Conservation (phyloP, 768 basidiomycete genomes). For the Glaciozyma antarctica region DNA sequence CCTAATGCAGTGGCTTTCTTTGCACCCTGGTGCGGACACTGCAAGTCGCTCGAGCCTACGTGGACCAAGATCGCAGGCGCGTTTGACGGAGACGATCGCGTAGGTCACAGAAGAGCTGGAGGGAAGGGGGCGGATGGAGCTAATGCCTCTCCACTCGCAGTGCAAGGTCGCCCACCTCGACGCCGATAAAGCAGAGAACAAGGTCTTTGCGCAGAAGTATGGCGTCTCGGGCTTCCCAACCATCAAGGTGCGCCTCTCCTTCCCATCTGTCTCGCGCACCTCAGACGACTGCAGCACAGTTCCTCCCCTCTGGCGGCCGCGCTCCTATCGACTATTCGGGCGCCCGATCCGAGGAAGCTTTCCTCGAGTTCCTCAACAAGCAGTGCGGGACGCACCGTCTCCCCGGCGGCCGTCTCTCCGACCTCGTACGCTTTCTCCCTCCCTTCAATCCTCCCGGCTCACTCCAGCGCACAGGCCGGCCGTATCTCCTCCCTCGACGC, state of each 20-base stretch:
- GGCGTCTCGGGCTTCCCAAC: slow-evolving; percentile 78
- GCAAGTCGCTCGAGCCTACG: slow-evolving; percentile 51
- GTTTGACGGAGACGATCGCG: slow-evolving; percentile 68
- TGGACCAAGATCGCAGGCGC: slow-evolving; percentile 44
- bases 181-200: slow-evolving; percentile 74
- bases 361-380: slow-evolving; percentile 71
- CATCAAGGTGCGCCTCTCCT: slow-evolving; percentile 70
- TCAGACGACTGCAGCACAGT: not conserved
- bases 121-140: not conserved
- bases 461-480: slow-evolving; percentile 54
- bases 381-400: slow-evolving; percentile 77
- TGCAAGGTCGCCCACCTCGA: slow-evolving; percentile 85
- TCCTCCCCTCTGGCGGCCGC: slow-evolving; percentile 45
- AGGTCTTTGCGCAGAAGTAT: slow-evolving; percentile 59
- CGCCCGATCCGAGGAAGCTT: slow-evolving; percentile 61
- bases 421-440: slow-evolving; percentile 37
- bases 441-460: no score
- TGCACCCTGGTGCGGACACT: slow-evolving; percentile 73
- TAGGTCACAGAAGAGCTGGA: not conserved
- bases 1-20: slow-evolving; percentile 39
- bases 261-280: not conserved
- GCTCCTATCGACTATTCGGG: slow-evolving; percentile 56
- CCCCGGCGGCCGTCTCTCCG: slow-evolving; percentile 68
- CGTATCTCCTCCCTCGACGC: slow-evolving; percentile 65
- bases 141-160: slow-evolving; percentile 40